phyloP scores from a whole-genome alignment of 805 yeast genomes.

The Isabelozyma heimii region DNA sequence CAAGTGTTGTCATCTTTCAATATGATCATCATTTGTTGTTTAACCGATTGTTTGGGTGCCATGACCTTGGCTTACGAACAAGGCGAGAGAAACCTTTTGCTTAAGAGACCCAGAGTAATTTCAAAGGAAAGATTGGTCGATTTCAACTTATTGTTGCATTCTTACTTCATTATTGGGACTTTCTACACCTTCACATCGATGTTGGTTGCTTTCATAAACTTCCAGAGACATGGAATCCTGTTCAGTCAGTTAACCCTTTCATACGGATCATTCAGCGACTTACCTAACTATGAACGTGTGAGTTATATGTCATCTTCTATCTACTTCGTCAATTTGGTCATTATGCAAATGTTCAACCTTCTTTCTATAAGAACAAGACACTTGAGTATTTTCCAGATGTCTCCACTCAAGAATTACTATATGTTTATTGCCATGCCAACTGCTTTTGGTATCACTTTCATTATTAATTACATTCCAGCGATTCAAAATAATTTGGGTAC shows the following conservation, averaged over 20 bases:
- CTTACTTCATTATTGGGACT: conserved; percentile 43
- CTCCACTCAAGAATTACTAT: conserved; percentile 32
- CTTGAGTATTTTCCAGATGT: conserved; percentile 40
- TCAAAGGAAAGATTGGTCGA: conserved; percentile 42
- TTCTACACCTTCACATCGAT: conserved; percentile 39
- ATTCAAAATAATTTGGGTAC: conserved; percentile 34
- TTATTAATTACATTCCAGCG: conserved; percentile 43
- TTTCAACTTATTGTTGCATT: conserved; percentile 36
- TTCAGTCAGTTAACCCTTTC: conserved; percentile 33
- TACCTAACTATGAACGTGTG: conserved; percentile 18
- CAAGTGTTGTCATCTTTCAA: conserved; percentile 46
- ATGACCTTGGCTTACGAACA: conserved; percentile 43
- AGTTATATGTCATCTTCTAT: conserved; percentile 39
- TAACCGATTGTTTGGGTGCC: conserved; percentile 48
- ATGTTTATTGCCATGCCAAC: conserved; percentile 32
- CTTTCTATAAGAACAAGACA: conserved; percentile 42
- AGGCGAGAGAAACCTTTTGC: conserved; percentile 41
- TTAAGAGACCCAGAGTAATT: conserved; percentile 40
- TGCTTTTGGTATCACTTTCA: conserved; percentile 36
- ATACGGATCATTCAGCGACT: conserved; percentile 27
- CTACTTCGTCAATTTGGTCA: conserved; percentile 46
- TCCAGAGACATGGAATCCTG: conserved; percentile 31
- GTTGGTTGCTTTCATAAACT: conserved; percentile 37
- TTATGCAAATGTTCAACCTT: conserved; percentile 46
- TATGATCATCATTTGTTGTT: conserved; percentile 50